Conservation (phyloP, 441 rosid species). For the Capsella rubella region DNA sequence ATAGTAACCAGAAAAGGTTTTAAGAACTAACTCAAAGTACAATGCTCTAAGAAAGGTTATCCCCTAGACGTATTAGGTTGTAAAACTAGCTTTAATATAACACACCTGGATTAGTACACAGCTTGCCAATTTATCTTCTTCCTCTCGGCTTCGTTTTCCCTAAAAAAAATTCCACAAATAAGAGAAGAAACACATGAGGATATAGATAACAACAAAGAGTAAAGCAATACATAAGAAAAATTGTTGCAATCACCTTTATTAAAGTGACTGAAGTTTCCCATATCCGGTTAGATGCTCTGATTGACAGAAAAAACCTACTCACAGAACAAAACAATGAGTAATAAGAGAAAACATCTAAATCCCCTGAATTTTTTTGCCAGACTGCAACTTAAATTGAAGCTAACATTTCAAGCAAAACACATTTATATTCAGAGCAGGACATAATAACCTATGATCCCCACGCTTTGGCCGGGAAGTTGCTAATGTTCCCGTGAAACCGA, state of each 20-base stretch:
- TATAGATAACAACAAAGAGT: background rate
- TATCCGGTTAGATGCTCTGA: constrained; percentile 66
- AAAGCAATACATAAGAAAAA: background rate
- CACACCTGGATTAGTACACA: constrained; percentile 71
- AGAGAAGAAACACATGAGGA: background rate
- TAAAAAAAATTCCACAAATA: constrained; percentile 36
- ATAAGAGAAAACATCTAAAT: too few relatives aligned
- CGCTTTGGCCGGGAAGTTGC: constrained; percentile 65
- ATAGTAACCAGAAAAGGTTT: constrained; percentile 33
- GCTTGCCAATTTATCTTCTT: constrained; percentile 86
- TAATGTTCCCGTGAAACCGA: constrained; percentile 86
- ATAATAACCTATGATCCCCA: constrained; percentile 76
- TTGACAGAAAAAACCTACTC: constrained; percentile 72
- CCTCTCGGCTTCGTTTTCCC: constrained; percentile 77
- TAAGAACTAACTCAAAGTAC: background rate
- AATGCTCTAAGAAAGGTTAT: constrained; percentile 9
- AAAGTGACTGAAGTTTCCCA: constrained; percentile 70
- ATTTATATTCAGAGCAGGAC: background rate
- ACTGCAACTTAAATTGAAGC: too few relatives aligned
- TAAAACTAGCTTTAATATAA: background rate
- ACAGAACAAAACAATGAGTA: constrained; percentile 22
- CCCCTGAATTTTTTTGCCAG: background rate
- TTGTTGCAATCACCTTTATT: constrained; percentile 58
- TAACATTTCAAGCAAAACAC: background rate
- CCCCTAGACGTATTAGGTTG: background rate